Percentiles rank a stretch among this genome's conserved stretches.
Evolutionary conservation across 2,329 filamentous ascomycete genomes (phyloP).

Genomic region (Sporothrix variecibatus): DNA sequence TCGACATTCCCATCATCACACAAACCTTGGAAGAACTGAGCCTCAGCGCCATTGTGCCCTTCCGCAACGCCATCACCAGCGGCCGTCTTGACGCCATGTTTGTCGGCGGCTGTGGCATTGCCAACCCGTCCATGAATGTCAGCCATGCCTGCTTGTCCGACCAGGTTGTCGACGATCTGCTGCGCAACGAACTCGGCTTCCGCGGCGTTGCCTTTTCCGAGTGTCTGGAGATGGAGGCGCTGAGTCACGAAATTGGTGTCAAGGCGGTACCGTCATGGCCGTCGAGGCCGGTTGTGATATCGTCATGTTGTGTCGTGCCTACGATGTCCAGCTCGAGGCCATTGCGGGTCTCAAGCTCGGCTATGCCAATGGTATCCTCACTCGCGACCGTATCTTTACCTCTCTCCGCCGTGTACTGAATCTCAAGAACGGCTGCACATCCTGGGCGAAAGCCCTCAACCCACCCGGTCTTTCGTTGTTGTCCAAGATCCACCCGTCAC

Average conservation of each 20-base stretch:
- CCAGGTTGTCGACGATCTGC: constrained; percentile 85
- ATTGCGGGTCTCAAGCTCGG: constrained; percentile 87
- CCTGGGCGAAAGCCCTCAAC: constrained; percentile 88
- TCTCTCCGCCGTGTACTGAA: constrained; percentile 77
- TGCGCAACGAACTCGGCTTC: constrained; percentile 87
- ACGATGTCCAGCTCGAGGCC: constrained; percentile 85
- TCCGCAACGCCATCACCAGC: constrained; percentile 82
- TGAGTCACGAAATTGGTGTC: constrained; percentile 95
- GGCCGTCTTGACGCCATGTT: constrained; percentile 89
- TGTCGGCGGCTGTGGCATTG: constrained; percentile 90
- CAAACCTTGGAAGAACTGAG: constrained; percentile 91
- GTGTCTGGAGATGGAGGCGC: constrained; percentile 93
- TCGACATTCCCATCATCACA: constrained; percentile 93
- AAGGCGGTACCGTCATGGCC: constrained; percentile 95
- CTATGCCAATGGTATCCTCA: constrained; percentile 86
- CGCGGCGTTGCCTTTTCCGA: constrained; percentile 92
- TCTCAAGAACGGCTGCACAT: constrained; percentile 83
- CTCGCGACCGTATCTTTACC: constrained; percentile 74
- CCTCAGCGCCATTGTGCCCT: constrained; percentile 87
- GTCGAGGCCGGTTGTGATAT: constrained; percentile 95
- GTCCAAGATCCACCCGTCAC: constrained; percentile 77
- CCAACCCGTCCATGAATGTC: constrained; percentile 87
- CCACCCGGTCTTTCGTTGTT: constrained; percentile 77
- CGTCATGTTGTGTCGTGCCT: constrained; percentile 83
- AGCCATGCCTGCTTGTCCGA: constrained; percentile 94